phyloP scores from a whole-genome alignment of 208 protist genomes.

The Blastocrithidia nonstop region DNA sequence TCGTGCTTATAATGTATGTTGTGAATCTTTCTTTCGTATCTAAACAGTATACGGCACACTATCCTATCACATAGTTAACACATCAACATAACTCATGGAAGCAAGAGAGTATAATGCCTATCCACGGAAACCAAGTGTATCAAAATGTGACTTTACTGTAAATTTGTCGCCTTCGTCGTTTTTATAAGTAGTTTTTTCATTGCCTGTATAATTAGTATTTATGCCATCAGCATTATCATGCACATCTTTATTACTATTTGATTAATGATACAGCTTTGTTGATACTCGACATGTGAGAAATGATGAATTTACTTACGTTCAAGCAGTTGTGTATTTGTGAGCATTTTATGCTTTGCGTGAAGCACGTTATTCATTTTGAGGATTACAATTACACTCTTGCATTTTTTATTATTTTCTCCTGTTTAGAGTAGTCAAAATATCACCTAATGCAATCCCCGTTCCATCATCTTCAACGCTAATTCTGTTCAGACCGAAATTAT shows the following conservation, averaged over 20 bases:
- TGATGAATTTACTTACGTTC: no score
- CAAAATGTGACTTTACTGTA: neutral
- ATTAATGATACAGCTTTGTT: neutral
- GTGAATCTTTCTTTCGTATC: constrained; percentile 23
- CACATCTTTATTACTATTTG: neutral
- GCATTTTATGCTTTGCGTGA: no score
- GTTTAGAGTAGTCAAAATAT: constrained; percentile 18
- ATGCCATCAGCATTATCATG: neutral
- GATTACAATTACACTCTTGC: no score
- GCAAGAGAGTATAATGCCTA: constrained; percentile 94
- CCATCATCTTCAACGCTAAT: constrained; percentile 81
- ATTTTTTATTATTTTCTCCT: no score
- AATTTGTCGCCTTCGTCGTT: neutral
- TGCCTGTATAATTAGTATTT: neutral
- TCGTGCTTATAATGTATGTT: constrained; percentile 8
- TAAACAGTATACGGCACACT: constrained; percentile 16
- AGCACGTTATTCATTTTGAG: no score
- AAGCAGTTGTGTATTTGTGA: no score
- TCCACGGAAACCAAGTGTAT: constrained; percentile 92
- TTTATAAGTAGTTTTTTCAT: neutral
- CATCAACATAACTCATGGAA: constrained; percentile 42
- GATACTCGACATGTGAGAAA: no score
- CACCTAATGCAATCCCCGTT: constrained; percentile 30
- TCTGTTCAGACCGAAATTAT: constrained; percentile 43
- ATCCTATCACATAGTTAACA: constrained; percentile 46